These are phyloP conservation scores for Gossypium schwendimanii DNA, from an alignment of 441 rosid genomes.

Conservation along the genomic window DNA sequence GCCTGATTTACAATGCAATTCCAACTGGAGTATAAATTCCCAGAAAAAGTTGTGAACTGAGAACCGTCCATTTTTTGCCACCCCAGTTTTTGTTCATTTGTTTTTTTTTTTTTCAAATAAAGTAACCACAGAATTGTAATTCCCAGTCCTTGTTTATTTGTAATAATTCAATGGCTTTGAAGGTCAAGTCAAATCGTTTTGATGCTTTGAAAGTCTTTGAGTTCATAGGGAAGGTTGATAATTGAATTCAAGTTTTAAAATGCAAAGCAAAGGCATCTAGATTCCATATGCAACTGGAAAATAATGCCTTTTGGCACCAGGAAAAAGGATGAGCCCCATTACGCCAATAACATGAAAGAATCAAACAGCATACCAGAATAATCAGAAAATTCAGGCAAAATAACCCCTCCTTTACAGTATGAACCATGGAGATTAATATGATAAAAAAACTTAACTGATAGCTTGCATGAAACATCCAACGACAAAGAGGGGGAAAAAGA, in stretches of 20 bases:
- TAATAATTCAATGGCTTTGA: not conserved
- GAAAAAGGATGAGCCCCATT: not conserved
- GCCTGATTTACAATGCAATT: not conserved
- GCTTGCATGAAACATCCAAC: not conserved
- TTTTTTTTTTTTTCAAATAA: not conserved
- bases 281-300: not conserved
- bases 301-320: not conserved
- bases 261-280: slow-evolving; percentile 3
- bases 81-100: not conserved
- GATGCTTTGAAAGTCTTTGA: not conserved
- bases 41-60: not conserved
- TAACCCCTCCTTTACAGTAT: not conserved
- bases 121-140: not conserved
- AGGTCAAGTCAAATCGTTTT: not conserved
- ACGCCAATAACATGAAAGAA: not conserved
- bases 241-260: not conserved
- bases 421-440: not conserved
- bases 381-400: not conserved
- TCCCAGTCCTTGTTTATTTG: not conserved
- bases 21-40: slow-evolving; percentile 14
- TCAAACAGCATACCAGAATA: not conserved
- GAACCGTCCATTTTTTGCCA: slow-evolving; percentile 7
- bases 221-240: not conserved
- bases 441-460: not conserved
- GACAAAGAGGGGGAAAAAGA: not conserved